A percentile compares a stretch with the other conserved stretches of the same genome.
Evolutionary conservation across 257 asterid genomes (phyloP).

Genomic region (Ilex asprella): DNA sequence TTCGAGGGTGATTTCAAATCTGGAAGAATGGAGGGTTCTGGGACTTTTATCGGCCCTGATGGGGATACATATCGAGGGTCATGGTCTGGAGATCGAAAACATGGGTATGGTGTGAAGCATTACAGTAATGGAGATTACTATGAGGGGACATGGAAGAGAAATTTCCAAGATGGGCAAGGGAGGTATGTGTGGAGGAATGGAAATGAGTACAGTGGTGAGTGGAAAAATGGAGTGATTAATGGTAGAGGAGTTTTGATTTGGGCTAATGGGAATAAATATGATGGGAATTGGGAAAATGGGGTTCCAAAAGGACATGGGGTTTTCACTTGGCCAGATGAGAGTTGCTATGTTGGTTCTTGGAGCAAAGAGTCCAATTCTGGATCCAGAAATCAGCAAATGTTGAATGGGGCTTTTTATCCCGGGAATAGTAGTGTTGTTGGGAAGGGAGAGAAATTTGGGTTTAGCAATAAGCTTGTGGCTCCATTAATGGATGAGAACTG

Average conservation of each 20-base stretch:
- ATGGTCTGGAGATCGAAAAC: conserved; percentile 79
- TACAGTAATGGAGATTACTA: conserved; percentile 83
- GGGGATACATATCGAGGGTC: conserved; percentile 75
- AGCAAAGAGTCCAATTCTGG: conserved; percentile 30
- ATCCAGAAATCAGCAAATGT: conserved; percentile 23
- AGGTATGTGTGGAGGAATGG: conserved; percentile 81
- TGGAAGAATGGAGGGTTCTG: conserved; percentile 91
- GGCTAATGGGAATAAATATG: conserved; percentile 76
- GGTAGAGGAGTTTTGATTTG: conserved; percentile 84
- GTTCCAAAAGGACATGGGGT: conserved; percentile 77
- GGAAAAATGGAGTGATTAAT: conserved; percentile 74
- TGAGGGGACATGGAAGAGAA: conserved; percentile 78
- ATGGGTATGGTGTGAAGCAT: conserved; percentile 76
- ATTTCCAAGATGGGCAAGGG: conserved; percentile 84
- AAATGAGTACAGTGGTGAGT: conserved; percentile 78
- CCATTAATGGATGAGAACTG: conserved; percentile 49
- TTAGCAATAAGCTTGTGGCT: conserved; percentile 31
- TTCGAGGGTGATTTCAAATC: conserved; percentile 83
- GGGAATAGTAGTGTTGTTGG: conserved; percentile 28
- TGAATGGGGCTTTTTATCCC: conserved; percentile 78
- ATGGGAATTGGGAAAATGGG: conserved; percentile 83
- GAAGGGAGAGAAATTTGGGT: conserved; percentile 29
- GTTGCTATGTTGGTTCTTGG: conserved; percentile 83
- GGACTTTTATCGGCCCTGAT: conserved; percentile 73
- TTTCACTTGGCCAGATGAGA: conserved; percentile 91